phyloP scores from a whole-genome alignment of 2,329 filamentous ascomycete genomes.

The Podosphaera fusca region DNA sequence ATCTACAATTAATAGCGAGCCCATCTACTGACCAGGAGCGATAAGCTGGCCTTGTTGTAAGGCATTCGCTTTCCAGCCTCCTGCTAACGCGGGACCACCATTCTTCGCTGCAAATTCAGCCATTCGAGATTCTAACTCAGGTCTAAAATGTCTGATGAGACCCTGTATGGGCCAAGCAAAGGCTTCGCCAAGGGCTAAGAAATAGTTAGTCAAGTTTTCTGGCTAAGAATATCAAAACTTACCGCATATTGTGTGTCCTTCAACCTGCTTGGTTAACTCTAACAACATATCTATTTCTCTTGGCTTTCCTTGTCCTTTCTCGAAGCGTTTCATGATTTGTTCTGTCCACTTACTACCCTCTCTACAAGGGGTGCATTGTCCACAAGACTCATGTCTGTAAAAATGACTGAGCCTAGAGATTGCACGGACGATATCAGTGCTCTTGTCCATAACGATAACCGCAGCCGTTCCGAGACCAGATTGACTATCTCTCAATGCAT shows the following conservation, averaged over 20 bases:
- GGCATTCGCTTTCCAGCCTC: slow-evolving; percentile 65
- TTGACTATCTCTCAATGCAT: slow-evolving; percentile 91
- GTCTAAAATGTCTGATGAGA: slow-evolving; percentile 92
- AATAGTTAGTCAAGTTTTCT: slow-evolving; percentile 5
- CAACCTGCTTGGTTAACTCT: slow-evolving; percentile 97
- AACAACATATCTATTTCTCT: slow-evolving; percentile 98
- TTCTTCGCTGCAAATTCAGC: slow-evolving; percentile 50
- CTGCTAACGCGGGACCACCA: slow-evolving; percentile 55
- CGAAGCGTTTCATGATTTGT: slow-evolving; percentile 95
- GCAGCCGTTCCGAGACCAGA: slow-evolving; percentile 92
- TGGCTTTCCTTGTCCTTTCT: slow-evolving; percentile 67
- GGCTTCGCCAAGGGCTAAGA: slow-evolving; percentile 66
- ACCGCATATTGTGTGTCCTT: slow-evolving; percentile 97
- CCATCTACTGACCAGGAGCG: slow-evolving; percentile 62
- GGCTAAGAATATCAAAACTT: slow-evolving; percentile 18
- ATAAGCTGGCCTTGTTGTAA: slow-evolving; percentile 60
- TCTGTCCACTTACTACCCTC: slow-evolving; percentile 98
- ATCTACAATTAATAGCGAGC: background rate
- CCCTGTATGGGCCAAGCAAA: slow-evolving; percentile 98
- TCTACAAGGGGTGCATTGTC: slow-evolving; percentile 97
- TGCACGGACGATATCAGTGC: slow-evolving; percentile 79
- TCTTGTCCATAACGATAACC: slow-evolving; percentile 98
- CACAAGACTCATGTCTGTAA: slow-evolving; percentile 95
- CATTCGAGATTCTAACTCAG: slow-evolving; percentile 83
- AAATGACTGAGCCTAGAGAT: slow-evolving; percentile 87